Evolutionary conservation across 805 yeast genomes (phyloP), one percentile per base, ranked within the genome.

Genomic region (Candida sakaeoensis): DNA sequence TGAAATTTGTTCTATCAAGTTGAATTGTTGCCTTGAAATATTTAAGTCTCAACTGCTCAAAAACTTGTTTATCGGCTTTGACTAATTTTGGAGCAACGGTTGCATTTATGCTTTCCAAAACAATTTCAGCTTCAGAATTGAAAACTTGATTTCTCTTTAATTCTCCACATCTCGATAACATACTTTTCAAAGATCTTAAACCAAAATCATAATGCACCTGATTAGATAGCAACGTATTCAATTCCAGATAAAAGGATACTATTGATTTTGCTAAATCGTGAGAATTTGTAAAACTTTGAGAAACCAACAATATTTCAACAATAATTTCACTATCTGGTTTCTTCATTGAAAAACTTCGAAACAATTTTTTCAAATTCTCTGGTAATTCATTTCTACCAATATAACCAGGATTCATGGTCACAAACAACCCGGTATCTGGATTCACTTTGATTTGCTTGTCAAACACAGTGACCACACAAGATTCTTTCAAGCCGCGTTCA

Each of bases 161-260:
- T 12, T 53, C 46, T 2, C 88, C 86, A 47, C 90, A 80, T 40
- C 73, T 74, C 7, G 66, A 59, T 13, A 91, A 57, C 1, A 82
- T 76, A 27, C 79, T 70, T 52, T 90, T 91, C 42, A 91, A 57
- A 0, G 95, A 81, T 43, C 98, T 70, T 31, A 91, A 61, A 0
- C 97, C 96, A 72, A 91, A 91, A 52, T 91, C 97, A 50, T 91
- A 91, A 54, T 91, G 97, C 4, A 58, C 53, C 52, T 87, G 96
- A 0, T 44, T 16, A 0, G 85, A 70, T 9, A 78, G 58, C 0
- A 42, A 36, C 0, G 12, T n/a, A 2, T 57, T 52, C n/a, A 91
- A 55, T 1, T 53, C 54, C 1, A 45, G 44, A 45, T 87, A 82
- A 22, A 86, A 68, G 0, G 75, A 68, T 0, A 83, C 85, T 13